Percentiles rank a stretch among this genome's conserved stretches.
These are phyloP conservation scores for Knoxdaviesia proteae DNA, from an alignment of 2,329 filamentous ascomycete genomes.

Conservation along the genomic window DNA sequence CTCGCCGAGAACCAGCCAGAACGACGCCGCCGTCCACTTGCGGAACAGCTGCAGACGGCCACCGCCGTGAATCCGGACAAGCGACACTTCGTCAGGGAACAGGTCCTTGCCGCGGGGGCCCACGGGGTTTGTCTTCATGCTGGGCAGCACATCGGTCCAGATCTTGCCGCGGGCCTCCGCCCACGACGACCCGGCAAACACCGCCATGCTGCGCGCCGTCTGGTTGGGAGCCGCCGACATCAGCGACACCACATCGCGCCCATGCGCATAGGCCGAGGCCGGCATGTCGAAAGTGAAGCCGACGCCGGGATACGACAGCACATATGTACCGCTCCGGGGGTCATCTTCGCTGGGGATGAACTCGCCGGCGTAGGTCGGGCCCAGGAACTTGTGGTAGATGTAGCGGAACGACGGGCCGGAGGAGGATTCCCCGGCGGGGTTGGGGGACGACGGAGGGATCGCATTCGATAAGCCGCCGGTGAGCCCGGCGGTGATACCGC, in stretches of 20 bases:
- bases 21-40: constrained; percentile 42
- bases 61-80: constrained; percentile 56
- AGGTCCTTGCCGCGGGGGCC: constrained; percentile 53
- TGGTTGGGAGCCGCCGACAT: constrained; percentile 60
- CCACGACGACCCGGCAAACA: constrained; percentile 86
- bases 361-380: constrained; percentile 84
- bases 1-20: constrained; percentile 59
- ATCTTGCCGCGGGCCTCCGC: constrained; percentile 56
- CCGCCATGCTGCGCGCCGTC: constrained; percentile 66
- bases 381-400: constrained; percentile 83
- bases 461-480: constrained; percentile 9
- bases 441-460: constrained; percentile 13
- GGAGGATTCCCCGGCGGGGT: constrained; percentile 13
- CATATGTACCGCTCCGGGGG: constrained; percentile 49
- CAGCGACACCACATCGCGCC: constrained; percentile 66
- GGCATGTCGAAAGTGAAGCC: constrained; percentile 78
- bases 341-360: constrained; percentile 37
- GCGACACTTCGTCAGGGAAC: constrained; percentile 73
- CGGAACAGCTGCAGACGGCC: constrained; percentile 62
- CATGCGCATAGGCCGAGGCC: constrained; percentile 50
- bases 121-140: constrained; percentile 50
- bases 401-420: constrained; percentile 62
- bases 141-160: constrained; percentile 54
- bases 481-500: too few relatives aligned
- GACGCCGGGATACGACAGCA: constrained; percentile 84